A percentile compares a stretch with the other conserved stretches of the same genome.
These are phyloP conservation scores for Pichia membranifaciens DNA, from an alignment of 805 yeast species.

Conservation along the genomic window DNA sequence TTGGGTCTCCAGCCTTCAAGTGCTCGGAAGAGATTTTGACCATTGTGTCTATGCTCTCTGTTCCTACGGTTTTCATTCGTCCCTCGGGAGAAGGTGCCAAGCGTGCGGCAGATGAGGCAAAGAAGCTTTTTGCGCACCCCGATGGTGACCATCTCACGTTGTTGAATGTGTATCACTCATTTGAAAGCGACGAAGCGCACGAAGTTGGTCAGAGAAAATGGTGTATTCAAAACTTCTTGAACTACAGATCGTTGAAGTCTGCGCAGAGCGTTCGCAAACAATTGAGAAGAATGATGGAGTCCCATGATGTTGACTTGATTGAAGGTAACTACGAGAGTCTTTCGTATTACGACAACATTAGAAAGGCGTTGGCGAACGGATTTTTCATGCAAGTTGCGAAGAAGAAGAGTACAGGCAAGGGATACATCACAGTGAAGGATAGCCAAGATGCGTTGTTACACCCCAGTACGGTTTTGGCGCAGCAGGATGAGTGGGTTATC, in stretches of 20 bases:
- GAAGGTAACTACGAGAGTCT: slow-evolving; percentile 64
- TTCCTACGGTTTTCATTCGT: slow-evolving; percentile 90
- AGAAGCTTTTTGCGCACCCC: slow-evolving; percentile 80
- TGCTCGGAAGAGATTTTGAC: slow-evolving; percentile 88
- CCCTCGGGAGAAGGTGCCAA: slow-evolving; percentile 81
- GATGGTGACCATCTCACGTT: slow-evolving; percentile 94
- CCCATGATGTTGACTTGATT: slow-evolving; percentile 65
- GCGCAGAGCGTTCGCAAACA: slow-evolving; percentile 88
- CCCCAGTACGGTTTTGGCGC: slow-evolving; percentile 87
- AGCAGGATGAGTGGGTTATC: slow-evolving; percentile 86
- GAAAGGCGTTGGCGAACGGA: slow-evolving; percentile 86
- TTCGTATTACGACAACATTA: slow-evolving; percentile 65
- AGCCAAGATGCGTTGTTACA: slow-evolving; percentile 93
- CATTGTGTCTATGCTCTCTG: slow-evolving; percentile 84
- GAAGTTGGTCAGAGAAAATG: slow-evolving; percentile 65
- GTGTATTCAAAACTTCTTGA: slow-evolving; percentile 88
- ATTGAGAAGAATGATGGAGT: slow-evolving; percentile 75
- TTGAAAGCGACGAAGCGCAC: slow-evolving; percentile 66
- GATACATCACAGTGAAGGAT: slow-evolving; percentile 89
- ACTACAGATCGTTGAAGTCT: slow-evolving; percentile 73
- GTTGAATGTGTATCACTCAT: slow-evolving; percentile 82
- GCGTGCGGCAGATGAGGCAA: slow-evolving; percentile 87
- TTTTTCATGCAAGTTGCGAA: slow-evolving; percentile 98
- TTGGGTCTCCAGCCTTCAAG: slow-evolving; percentile 76
- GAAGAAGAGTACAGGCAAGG: slow-evolving; percentile 73